phyloP scores from a whole-genome alignment of 2,329 filamentous ascomycete species.

The Sporothrix pseudoabietina region DNA sequence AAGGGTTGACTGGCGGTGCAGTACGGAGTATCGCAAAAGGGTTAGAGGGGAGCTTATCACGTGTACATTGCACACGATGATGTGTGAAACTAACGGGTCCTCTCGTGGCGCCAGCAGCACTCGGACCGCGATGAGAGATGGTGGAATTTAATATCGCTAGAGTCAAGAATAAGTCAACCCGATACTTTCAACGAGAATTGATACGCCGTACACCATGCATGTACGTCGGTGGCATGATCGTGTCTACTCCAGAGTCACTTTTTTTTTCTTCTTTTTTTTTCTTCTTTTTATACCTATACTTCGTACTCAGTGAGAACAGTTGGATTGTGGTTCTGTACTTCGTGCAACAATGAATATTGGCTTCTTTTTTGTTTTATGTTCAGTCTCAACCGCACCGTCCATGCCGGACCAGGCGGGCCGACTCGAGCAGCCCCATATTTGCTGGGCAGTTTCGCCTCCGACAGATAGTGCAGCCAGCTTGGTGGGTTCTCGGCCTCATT shows the following conservation, averaged over 20 bases:
- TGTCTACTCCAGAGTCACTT: neutral
- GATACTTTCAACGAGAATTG: slow-evolving; percentile 18
- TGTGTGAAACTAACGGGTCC: neutral
- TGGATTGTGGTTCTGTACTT: neutral
- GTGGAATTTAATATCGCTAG: neutral
- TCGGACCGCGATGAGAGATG: neutral
- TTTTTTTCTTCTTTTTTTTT: too few species aligned
- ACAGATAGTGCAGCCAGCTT: neutral
- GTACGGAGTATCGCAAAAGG: neutral
- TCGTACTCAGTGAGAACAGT: neutral
- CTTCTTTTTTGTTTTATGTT: neutral
- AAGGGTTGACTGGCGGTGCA: neutral
- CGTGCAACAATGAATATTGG: neutral
- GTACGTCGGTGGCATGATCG: neutral
- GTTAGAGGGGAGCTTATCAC: neutral
- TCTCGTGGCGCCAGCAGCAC: neutral
- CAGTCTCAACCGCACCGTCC: too few species aligned
- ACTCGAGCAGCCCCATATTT: slow-evolving; percentile 13
- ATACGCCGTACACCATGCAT: neutral
- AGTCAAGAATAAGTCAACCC: neutral
- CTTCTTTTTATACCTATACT: too few species aligned
- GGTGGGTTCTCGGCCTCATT: slow-evolving; percentile 11
- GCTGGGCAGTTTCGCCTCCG: neutral
- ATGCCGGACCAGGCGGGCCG: slow-evolving; percentile 28
- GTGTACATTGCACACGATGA: neutral